These are phyloP conservation scores for Diospyros lotus DNA, from an alignment of 148 eudicot species.

Conservation along the genomic window DNA sequence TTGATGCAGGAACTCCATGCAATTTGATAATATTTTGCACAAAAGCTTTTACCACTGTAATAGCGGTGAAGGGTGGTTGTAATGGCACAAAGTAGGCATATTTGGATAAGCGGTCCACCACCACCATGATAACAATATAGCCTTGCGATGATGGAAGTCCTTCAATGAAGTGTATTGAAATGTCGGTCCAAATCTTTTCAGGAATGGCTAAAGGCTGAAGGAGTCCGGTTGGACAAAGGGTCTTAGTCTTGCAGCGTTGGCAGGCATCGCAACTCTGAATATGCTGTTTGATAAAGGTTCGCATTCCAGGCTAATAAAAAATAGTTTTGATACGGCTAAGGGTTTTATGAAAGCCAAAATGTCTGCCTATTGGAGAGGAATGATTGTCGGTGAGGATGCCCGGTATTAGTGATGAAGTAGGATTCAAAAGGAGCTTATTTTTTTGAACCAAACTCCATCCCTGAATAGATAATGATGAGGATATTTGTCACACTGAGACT, in stretches of 20 bases:
- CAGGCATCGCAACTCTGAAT: background rate
- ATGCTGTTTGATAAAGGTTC: too few species aligned
- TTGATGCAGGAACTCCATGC: too few species aligned
- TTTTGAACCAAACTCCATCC: constrained; percentile 1
- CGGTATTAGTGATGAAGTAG: too few species aligned
- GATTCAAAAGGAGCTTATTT: too few species aligned
- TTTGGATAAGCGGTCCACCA: too few species aligned
- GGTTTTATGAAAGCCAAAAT: background rate
- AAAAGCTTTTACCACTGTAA: background rate
- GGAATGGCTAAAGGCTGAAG: too few species aligned
- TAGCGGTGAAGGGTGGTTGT: background rate
- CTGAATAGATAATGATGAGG: background rate
- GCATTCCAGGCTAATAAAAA: background rate
- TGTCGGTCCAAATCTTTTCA: too few species aligned
- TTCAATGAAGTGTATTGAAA: background rate
- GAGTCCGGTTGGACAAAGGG: background rate
- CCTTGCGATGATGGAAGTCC: background rate
- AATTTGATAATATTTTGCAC: background rate
- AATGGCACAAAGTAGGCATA: too few species aligned
- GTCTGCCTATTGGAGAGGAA: background rate
- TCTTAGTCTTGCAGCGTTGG: background rate
- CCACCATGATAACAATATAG: background rate
- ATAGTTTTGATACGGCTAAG: background rate
- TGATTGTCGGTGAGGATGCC: too few species aligned
- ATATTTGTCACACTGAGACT: background rate